Base-by-base conservation (phyloP, 2,329 filamentous ascomycete genomes). In the Volutella citrinella region DNA sequence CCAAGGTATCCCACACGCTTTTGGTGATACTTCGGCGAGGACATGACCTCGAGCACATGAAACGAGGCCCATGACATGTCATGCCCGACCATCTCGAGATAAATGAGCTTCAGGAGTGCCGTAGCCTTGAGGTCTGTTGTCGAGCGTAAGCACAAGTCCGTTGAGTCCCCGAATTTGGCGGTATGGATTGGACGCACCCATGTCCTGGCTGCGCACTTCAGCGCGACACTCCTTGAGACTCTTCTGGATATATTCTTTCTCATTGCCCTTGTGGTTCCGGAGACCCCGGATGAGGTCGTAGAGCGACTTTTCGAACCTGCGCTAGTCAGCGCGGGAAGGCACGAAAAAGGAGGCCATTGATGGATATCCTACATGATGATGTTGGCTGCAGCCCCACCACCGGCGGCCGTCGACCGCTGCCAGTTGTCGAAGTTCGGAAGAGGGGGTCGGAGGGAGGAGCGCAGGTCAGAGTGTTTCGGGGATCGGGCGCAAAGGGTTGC, bases 1-100 rank as follows among this genome's bases (percentile, higher is more conserved):
- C 86, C 91, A 14, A 98, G 73, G 61, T 98, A 98, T 38, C 91
- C 93, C 27, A 96, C 88, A 46, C 91, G 78, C 66, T 98, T 98
- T 64, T 96, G 91, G 49, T 89, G 77, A 61, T 95, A 95, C 60
- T 96, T 97, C 29, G 84, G 74, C 23, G 88, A 95, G 22, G 90
- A 95, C 93, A 98, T 98, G 66, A 98, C 93, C 68, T 98, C 93
- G 29, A 98, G 82, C 32, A 97, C 91, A 61, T 98, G 87, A 66
- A 98, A 98, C 10, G 90, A 90, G 5, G 93, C 93, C 93, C 93
- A 98, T 4, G 91, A 96, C 93, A 98, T 98, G 65, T 97, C 93
- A 60, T 97, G 87, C 11, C 93, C 93, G 51, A 97, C 90, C 93
- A 98, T 98, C 62, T 98, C 93, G 48, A 98, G 79, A 61, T 98